Evolutionary conservation across 169 alveolate species (phyloP).

Genomic region (Plasmodium gonderi): DNA sequence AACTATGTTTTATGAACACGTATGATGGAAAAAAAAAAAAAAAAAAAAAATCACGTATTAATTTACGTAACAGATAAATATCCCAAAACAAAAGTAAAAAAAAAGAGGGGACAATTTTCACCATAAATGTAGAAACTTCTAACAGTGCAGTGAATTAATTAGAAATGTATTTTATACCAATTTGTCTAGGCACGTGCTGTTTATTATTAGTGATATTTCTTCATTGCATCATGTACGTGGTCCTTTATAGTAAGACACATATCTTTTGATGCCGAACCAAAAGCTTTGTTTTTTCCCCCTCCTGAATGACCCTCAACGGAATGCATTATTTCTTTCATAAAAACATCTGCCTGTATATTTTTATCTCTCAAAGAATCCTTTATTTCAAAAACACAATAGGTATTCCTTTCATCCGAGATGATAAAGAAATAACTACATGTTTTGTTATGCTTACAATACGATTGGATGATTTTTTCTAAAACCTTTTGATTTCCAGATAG

Average conservation of each 20-base stretch:
- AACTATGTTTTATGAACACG: too few species aligned
- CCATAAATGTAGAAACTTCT: not conserved
- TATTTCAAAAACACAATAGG: constrained; percentile 72
- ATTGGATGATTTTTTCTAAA: constrained; percentile 61
- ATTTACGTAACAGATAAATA: too few species aligned
- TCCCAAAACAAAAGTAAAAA: not conserved
- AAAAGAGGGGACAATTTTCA: not conserved
- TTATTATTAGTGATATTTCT: constrained; percentile 8
- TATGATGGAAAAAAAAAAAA: not conserved
- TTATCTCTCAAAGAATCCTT: constrained; percentile 61
- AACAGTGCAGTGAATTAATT: not conserved
- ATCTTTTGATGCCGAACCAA: constrained; percentile 55
- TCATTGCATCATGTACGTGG: constrained; percentile 6
- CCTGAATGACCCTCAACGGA: constrained; percentile 71
- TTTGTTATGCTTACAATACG: constrained; percentile 49
- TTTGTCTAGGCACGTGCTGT: not conserved
- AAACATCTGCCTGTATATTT: constrained; percentile 63
- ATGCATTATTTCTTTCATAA: constrained; percentile 72
- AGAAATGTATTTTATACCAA: not conserved
- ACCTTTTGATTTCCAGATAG: constrained; percentile 71
- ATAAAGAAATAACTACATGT: constrained; percentile 55
- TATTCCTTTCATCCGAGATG: constrained; percentile 47
- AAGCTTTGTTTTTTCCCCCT: constrained; percentile 68
- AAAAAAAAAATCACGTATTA: not conserved
- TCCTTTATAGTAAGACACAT: constrained; percentile 24